A percentile compares a stretch with the other conserved stretches of the same genome.
These are phyloP conservation scores for Aspergillus carbonarius DNA, from an alignment of 2,329 filamentous ascomycete genomes.

Conservation along the genomic window DNA sequence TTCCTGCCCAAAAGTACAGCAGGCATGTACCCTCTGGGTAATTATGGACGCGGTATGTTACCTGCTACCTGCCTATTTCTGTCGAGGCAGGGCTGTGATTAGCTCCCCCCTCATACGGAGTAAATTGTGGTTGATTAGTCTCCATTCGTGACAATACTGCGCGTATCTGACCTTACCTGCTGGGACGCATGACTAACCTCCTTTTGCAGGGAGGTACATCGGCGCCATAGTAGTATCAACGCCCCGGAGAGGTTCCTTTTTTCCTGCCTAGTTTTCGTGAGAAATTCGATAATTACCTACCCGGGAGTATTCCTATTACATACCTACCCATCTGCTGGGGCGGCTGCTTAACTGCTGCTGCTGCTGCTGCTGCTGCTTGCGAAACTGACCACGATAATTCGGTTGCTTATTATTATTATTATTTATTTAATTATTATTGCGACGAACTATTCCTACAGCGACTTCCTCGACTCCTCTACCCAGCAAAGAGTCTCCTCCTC, in stretches of 20 bases:
- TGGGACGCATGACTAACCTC: not conserved
- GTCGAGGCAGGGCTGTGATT: not conserved
- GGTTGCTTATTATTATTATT: not conserved
- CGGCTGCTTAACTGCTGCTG: not conserved
- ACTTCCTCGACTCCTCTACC: not conserved
- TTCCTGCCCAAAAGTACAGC: slow-evolving; percentile 15
- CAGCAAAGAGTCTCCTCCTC: not conserved
- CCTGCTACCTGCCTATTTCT: not conserved
- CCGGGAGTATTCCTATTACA: not conserved
- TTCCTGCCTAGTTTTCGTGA: not conserved
- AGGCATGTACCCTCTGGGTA: slow-evolving; percentile 4
- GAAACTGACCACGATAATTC: slow-evolving; percentile 1
- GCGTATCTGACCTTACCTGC: not conserved
- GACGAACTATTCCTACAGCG: slow-evolving; percentile 11
- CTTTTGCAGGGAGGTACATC: no score
- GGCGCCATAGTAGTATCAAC: no score
- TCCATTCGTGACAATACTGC: not conserved
- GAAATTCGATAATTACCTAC: not conserved
- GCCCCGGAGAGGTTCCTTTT: not conserved
- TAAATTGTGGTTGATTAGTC: slow-evolving; percentile 2
- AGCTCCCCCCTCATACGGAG: not conserved
- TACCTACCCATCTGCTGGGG: not conserved
- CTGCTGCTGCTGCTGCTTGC: not conserved
- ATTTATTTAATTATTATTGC: slow-evolving; percentile 5
- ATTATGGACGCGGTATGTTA: slow-evolving; percentile 1